Evolutionary conservation across 139 green algal species (phyloP).

Genomic region (Pseudopediastrum boryanum): DNA sequence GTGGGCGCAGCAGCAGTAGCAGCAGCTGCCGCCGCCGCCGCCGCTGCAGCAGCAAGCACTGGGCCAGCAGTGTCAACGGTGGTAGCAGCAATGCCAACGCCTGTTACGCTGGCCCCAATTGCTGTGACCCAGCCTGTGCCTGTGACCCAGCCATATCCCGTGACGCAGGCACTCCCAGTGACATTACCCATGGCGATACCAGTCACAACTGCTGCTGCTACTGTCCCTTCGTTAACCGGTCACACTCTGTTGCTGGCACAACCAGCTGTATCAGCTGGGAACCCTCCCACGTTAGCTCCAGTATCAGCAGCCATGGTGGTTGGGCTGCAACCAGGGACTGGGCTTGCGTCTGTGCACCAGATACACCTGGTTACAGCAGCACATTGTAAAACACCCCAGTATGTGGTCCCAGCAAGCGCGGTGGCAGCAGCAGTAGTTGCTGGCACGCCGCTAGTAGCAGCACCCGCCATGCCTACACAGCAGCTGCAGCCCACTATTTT

Average conservation of each 20-base stretch:
- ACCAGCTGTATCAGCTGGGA: not conserved
- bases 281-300: no score
- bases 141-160: not conserved
- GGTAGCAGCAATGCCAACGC: not conserved
- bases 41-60: not conserved
- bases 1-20: constrained; percentile 15
- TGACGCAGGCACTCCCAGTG: not conserved
- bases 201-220: not conserved
- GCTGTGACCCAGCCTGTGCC: no score
- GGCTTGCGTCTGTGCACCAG: no score
- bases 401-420: no score
- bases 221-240: not conserved
- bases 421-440: no score
- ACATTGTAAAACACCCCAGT: no score
- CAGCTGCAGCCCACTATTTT: not conserved
- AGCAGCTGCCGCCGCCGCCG: constrained; percentile 2
- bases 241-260: constrained; percentile 1
- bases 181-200: not conserved
- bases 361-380: no score
- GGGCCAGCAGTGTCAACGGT: not conserved
- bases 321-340: no score
- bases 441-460: constrained; percentile 5
- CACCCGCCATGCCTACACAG: not conserved
- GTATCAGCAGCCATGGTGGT: no score
- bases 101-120: not conserved